Evolutionary conservation across 805 yeast genomes (phyloP).

Genomic region (Candida vartiovaarae): DNA sequence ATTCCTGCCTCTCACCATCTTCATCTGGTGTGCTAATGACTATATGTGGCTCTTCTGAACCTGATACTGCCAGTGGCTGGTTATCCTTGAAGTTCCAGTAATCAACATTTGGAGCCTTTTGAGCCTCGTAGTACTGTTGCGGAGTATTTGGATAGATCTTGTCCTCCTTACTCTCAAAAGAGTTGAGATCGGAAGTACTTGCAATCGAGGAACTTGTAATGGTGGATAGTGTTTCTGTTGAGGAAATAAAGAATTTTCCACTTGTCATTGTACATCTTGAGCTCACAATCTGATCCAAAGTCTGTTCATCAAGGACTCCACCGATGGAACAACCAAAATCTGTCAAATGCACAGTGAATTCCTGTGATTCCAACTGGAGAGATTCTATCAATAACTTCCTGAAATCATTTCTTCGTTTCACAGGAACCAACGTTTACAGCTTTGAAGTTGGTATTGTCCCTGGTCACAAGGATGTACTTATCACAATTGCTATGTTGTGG

Average conservation of each 20-base stretch:
- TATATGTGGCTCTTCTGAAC: too few species aligned
- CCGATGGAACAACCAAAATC: constrained; percentile 62
- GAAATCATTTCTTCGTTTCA: constrained; percentile 27
- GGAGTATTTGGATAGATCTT: constrained; percentile 59
- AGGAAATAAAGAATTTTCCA: constrained; percentile 27
- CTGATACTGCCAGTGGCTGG: not conserved
- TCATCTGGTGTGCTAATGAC: not conserved
- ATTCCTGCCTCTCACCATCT: not conserved
- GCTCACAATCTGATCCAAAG: constrained; percentile 31
- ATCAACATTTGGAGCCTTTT: constrained; percentile 34
- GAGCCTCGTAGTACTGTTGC: constrained; percentile 48
- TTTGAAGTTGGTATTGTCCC: constrained; percentile 50
- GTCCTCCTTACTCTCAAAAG: constrained; percentile 41
- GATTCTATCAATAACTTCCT: constrained; percentile 34
- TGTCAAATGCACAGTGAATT: constrained; percentile 48
- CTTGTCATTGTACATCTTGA: constrained; percentile 28
- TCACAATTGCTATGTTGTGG: constrained; percentile 26
- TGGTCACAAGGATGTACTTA: constrained; percentile 47
- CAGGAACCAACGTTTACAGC: constrained; percentile 37
- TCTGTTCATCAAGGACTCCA: constrained; percentile 43
- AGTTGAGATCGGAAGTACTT: constrained; percentile 46
- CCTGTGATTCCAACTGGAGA: constrained; percentile 24
- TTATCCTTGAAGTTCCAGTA: constrained; percentile 46
- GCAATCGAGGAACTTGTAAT: constrained; percentile 33
- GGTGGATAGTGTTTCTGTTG: constrained; percentile 28